Evolutionary conservation across 331 rosid genomes (phyloP).

Genomic region (Pyracantha coccinea): DNA sequence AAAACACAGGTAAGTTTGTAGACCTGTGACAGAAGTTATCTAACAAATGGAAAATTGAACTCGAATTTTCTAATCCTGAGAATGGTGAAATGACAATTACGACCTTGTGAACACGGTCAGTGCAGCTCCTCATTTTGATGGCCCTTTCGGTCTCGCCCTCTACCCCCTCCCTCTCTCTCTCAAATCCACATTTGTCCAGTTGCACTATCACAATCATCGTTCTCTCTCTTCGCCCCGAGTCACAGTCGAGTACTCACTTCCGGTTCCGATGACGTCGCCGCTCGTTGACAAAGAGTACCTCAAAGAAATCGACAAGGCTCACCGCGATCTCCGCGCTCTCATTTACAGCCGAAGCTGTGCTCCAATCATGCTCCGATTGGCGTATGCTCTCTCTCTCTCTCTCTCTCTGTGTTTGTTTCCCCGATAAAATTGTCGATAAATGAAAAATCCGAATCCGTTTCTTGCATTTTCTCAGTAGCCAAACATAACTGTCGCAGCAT

Average conservation of each 20-base stretch:
- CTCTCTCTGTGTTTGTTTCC: not conserved
- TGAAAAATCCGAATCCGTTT: not conserved
- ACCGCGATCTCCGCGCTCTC: slow-evolving; percentile 82
- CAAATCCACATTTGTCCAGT: not conserved
- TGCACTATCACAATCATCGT: not conserved
- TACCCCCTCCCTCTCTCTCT: not conserved
- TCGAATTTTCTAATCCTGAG: too few species aligned
- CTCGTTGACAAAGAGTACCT: slow-evolving; percentile 68
- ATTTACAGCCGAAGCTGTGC: slow-evolving; percentile 77
- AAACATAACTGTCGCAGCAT: not conserved
- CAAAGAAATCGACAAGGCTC: slow-evolving; percentile 69
- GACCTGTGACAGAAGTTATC: too few species aligned
- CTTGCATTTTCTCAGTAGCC: not conserved
- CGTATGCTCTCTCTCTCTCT: slow-evolving; percentile 32
- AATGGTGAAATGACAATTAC: not conserved
- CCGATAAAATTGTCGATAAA: not conserved
- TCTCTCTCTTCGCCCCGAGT: not conserved
- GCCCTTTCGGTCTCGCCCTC: not conserved
- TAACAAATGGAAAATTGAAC: too few species aligned
- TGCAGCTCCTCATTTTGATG: not conserved
- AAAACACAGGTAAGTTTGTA: too few species aligned
- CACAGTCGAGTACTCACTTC: not conserved
- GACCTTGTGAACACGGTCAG: not conserved
- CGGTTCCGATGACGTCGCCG: slow-evolving; percentile 51
- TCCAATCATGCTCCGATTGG: slow-evolving; percentile 83